Evolutionary conservation across 495 filamentous ascomycete species (phyloP).

Genomic region (Penicillium silybi): DNA sequence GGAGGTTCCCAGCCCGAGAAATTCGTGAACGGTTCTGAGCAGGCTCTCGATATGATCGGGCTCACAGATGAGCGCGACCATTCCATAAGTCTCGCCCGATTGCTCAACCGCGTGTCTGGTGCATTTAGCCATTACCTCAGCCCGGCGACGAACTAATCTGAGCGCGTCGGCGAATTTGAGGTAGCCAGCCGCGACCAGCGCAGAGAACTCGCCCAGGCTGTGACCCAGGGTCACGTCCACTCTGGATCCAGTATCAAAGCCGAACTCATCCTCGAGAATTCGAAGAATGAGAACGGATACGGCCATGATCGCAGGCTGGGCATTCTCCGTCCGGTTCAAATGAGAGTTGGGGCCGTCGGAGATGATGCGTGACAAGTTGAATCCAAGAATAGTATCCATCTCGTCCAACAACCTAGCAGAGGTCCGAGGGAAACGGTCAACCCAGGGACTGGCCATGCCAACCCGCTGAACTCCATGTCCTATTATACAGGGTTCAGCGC

Average conservation of each 20-base stretch:
- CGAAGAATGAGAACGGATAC: constrained; percentile 86
- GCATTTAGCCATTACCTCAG: constrained; percentile 79
- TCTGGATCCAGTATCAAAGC: constrained; percentile 62
- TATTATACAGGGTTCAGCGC: constrained; percentile 28
- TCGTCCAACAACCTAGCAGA: constrained; percentile 69
- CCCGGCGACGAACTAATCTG: constrained; percentile 70
- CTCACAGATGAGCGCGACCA: constrained; percentile 90
- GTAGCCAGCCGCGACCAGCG: constrained; percentile 77
- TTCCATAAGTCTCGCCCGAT: constrained; percentile 74
- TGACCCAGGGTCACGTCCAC: constrained; percentile 85
- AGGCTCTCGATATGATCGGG: constrained; percentile 63
- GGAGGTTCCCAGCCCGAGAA: constrained; percentile 61
- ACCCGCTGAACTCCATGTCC: constrained; percentile 94
- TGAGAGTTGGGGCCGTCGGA: constrained; percentile 67
- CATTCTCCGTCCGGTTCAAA: constrained; percentile 78
- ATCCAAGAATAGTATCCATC: constrained; percentile 71
- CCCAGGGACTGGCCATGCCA: constrained; percentile 84
- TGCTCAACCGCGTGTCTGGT: constrained; percentile 57
- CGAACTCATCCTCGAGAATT: constrained; percentile 81
- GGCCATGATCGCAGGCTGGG: constrained; percentile 95
- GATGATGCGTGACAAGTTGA: constrained; percentile 71
- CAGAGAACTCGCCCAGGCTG: constrained; percentile 92
- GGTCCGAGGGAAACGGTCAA: constrained; percentile 75
- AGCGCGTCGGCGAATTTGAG: constrained; percentile 74
- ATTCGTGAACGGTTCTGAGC: constrained; percentile 72